Base-by-base conservation (phyloP, 2,329 filamentous ascomycete species). In the Xylariaceae sp. region DNA sequence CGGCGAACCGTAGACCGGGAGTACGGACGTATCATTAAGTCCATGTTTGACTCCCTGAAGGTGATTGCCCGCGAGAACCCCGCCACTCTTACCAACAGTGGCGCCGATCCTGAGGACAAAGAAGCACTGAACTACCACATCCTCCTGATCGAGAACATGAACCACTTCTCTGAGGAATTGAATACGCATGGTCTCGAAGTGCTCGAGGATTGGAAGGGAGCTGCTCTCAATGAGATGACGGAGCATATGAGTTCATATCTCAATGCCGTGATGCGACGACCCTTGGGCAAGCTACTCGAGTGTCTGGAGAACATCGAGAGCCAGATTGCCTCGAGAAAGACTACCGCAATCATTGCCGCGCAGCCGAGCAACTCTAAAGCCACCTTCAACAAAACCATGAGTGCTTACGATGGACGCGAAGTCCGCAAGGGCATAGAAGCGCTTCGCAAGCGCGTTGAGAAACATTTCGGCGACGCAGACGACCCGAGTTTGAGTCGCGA, bases 91-190 rank as follows among this genome's bases (percentile, higher is more conserved):
- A 74, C 73, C 4, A 74, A 67, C 57, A 76, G 76, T 49, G 73
- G 77, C 10, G 77, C 78, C 10, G 82, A 85, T 65, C 82, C 82
- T 1, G 94, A 97, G 73, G 94, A 97, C 72, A 97, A 99, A 76
- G 92, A 97, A 73, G 90, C 92, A 4, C 83, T 99, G 61, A 97
- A 97, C 76, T 96, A 96, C 76, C 92, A 97, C 74, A 96, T 99
- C 68, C 82, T 97, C 39, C 82, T 97, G 56, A 97, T 99, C 66
- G 93, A 99, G 74, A 99, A 99, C 74, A 97, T 97, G 92, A 95
- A 97, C 71, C 92, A 96, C 74, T 97, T 96, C 75, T 80, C 94
- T 9, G 92, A 97, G 72, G 92, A 97, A 73, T 88, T 96, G 7
- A 90, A 96, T 66, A 80, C 88, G 13, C 82, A 85, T 15, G 82